phyloP scores from a whole-genome alignment of 2,329 filamentous ascomycete genomes.

The Neofusicoccum cordaticola region DNA sequence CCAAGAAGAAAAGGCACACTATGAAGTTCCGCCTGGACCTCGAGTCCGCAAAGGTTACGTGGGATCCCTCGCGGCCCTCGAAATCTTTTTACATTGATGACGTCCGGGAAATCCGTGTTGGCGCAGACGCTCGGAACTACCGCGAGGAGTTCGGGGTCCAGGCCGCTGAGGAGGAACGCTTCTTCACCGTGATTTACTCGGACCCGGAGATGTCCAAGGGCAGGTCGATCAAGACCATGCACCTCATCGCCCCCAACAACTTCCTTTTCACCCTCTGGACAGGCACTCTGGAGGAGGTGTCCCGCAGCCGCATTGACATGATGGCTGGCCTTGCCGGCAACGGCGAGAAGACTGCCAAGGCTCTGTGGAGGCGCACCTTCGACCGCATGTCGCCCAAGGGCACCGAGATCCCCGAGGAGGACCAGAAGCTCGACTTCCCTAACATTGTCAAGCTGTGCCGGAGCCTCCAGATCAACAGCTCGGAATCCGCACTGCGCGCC shows the following conservation, averaged over 20 bases:
- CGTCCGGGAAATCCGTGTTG: conserved; percentile 84
- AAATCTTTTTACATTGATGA: conserved; percentile 95
- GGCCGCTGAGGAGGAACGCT: conserved; percentile 65
- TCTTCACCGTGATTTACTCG: conserved; percentile 88
- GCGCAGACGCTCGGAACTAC: conserved; percentile 82
- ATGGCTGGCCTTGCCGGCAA: conserved; percentile 83
- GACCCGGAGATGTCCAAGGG: conserved; percentile 75
- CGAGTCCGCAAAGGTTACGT: conserved; percentile 80
- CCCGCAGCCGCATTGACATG: conserved; percentile 80
- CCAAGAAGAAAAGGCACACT: conserved; percentile 76
- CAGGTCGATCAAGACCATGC: conserved; percentile 70
- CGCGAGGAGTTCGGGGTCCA: conserved; percentile 76
- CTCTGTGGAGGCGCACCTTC: conserved; percentile 87
- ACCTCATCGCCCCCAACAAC: conserved; percentile 76
- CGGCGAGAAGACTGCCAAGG: conserved; percentile 72
- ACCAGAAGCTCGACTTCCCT: conserved; percentile 71
- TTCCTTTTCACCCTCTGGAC: conserved; percentile 77
- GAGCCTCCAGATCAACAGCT: conserved; percentile 87
- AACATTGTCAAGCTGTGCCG: conserved; percentile 83
- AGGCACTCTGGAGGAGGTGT: conserved; percentile 76
- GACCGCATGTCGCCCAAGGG: conserved; percentile 59
- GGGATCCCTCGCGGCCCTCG: conserved; percentile 73
- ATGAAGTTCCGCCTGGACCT: conserved; percentile 78
- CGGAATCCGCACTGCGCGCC: conserved; percentile 66
- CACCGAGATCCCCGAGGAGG: conserved; percentile 50